Evolutionary conservation across 495 filamentous ascomycete genomes (phyloP), one percentile per base, ranked within the genome.

Genomic region (Amniculicola lignicola): DNA sequence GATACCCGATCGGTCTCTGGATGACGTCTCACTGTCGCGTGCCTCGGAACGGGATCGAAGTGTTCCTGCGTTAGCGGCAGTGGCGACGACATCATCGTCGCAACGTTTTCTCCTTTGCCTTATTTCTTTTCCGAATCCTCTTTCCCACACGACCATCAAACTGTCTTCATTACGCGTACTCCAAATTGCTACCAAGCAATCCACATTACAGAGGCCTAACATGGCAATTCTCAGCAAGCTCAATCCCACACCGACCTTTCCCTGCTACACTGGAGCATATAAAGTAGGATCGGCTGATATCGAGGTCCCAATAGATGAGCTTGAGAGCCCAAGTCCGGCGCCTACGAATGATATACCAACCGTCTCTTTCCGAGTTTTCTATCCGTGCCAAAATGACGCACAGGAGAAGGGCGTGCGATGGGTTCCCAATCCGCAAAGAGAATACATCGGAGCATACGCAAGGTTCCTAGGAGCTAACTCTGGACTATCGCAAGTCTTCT

Each of bases 301-400:
- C 50, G 88, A 92, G 70, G 77, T 91, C 24, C 83, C 87, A 37
- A 74, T 82, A 18, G 64, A 76, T 2, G 76, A 85, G 15, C 72
- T 90, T 11, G 69, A 75, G 2, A 72, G 76, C 0, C 76, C 79
- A 0, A 72, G 70, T 23, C 72, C 63, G 69, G 61, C 74, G 1
- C 82, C 83, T 38, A 25, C 51, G 3, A 73, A 69, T 9, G 29
- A 59, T 15, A 74, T 86, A 25, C 68, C 79, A 12, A 92, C 88
- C 4, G 70, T 90, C 35, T 82, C 82, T 42, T 91, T 87, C 69
- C 76, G 87, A 19, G 74, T 89, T 28, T 92, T 85, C 73, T 90
- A 92, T 64, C 88, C 88, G 2, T 80, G 80, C 28, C 68, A 72
- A 38, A 67, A 74, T 4, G 70, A 72, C 12, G 48, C 42, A 9